These are phyloP conservation scores for Ustilago nuda DNA, from an alignment of 1,284 basidiomycete species.

Conservation along the genomic window DNA sequence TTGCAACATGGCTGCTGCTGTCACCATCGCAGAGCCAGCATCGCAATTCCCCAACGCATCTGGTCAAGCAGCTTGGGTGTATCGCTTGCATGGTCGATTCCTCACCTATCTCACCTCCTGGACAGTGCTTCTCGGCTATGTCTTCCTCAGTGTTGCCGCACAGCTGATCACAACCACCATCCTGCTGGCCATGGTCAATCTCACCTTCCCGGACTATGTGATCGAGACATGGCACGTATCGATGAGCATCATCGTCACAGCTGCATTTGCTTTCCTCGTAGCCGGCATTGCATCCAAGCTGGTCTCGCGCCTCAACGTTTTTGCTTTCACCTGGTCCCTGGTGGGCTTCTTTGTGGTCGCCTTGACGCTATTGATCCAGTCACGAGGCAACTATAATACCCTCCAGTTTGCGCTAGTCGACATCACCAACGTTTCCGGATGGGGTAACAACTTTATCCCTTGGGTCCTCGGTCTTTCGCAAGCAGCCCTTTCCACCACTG, in stretches of 20 bases:
- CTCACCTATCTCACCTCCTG: constrained; percentile 30
- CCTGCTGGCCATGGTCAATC: constrained; percentile 36
- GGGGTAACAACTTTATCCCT: constrained; percentile 31
- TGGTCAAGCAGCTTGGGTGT: constrained; percentile 31
- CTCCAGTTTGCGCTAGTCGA: constrained; percentile 32
- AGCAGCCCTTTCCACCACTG: constrained; percentile 39
- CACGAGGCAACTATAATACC: constrained; percentile 33
- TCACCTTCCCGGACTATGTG: constrained; percentile 22
- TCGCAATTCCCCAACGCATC: constrained; percentile 24
- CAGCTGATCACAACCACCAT: constrained; percentile 26
- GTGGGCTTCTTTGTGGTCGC: constrained; percentile 18
- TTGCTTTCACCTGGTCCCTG: constrained; percentile 31
- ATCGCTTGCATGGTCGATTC: constrained; percentile 14
- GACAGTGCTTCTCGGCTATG: constrained; percentile 29
- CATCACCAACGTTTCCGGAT: constrained; percentile 33
- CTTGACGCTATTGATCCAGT: constrained; percentile 30
- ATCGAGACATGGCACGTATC: constrained; percentile 20
- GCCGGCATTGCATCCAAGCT: constrained; percentile 21
- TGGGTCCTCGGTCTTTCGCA: constrained; percentile 36
- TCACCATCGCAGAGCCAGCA: constrained; percentile 23
- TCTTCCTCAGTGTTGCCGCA: constrained; percentile 26
- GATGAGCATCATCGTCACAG: constrained; percentile 8
- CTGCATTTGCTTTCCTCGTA: constrained; percentile 7
- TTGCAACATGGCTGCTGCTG: constrained; percentile 30
- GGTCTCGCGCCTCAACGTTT: constrained; percentile 27